Conservation (phyloP, 306 rosid species). For the Trifolium pratense region DNA sequence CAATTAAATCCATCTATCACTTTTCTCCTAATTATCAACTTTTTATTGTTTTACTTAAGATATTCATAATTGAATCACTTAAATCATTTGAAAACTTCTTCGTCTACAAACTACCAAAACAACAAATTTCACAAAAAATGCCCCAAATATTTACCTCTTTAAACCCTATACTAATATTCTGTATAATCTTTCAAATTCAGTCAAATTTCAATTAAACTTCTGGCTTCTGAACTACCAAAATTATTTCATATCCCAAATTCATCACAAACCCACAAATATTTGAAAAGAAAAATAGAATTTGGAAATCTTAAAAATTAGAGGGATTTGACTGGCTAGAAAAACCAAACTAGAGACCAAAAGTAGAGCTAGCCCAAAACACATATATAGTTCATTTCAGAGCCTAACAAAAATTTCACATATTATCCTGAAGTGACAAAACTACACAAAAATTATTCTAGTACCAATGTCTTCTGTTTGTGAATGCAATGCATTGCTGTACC, state of each 20-base stretch:
- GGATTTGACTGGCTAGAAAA: conserved; percentile 4
- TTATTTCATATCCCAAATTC: conserved; percentile 4
- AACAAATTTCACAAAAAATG: not conserved
- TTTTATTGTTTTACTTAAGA: not conserved
- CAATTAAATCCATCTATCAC: not conserved
- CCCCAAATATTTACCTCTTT: not conserved
- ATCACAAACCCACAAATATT: not conserved
- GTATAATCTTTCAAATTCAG: not conserved
- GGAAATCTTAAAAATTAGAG: conserved; percentile 4
- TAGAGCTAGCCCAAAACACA: not conserved
- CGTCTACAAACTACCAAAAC: not conserved
- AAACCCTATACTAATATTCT: not conserved
- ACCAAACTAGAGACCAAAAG: conserved; percentile 13
- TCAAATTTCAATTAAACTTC: conserved; percentile 4
- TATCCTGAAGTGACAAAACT: conserved; percentile 10
- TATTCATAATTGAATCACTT: not conserved
- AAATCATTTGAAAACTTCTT: not conserved
- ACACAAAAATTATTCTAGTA: conserved; percentile 22
- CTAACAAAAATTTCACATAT: conserved; percentile 10
- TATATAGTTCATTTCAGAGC: conserved; percentile 21
- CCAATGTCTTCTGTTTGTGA: conserved; percentile 28
- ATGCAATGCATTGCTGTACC: conserved; percentile 55
- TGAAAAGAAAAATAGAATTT: not conserved
- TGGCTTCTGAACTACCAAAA: not conserved
- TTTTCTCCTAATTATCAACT: not conserved